Percentiles rank a stretch among this genome's conserved stretches.
Evolutionary conservation across 345 rosid species (phyloP).

Genomic region (Boechera retrofracta): DNA sequence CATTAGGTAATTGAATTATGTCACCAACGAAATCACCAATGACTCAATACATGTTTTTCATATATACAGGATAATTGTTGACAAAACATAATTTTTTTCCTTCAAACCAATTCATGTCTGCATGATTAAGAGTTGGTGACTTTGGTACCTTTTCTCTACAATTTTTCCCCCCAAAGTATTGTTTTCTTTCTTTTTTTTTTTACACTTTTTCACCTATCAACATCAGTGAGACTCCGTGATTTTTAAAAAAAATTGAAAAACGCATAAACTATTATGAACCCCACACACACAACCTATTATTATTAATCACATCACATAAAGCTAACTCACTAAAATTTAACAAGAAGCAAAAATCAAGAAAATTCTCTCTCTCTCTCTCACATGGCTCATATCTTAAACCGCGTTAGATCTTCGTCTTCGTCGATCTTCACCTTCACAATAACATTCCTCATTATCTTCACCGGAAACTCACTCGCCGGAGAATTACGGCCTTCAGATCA

Average conservation of each 20-base stretch:
- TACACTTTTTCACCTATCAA: constrained; percentile 6
- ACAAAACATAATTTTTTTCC: neutral
- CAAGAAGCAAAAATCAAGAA: neutral
- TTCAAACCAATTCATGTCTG: neutral
- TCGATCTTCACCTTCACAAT: neutral
- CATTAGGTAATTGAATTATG: too few relatives aligned
- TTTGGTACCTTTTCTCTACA: neutral
- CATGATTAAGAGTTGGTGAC: constrained; percentile 17
- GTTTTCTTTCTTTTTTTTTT: neutral
- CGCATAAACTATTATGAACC: neutral
- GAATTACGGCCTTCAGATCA: constrained; percentile 76
- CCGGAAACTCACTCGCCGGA: constrained; percentile 35
- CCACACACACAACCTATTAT: neutral
- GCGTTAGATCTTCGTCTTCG: constrained; percentile 35
- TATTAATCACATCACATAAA: constrained; percentile 21
- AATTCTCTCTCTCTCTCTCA: constrained; percentile 15
- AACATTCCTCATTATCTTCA: constrained; percentile 27
- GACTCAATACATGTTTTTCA: too few relatives aligned
- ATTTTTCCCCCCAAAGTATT: neutral
- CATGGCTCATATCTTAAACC: constrained; percentile 45
- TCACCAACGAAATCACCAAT: too few relatives aligned
- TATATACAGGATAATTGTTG: too few relatives aligned
- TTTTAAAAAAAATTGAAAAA: neutral
- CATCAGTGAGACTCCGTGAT: constrained; percentile 28
- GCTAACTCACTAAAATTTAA: constrained; percentile 8